A percentile compares a stretch with the other conserved stretches of the same genome.
phyloP scores from a whole-genome alignment of 805 yeast species.

The Cyberlindnera nakhonratchasimensis region DNA sequence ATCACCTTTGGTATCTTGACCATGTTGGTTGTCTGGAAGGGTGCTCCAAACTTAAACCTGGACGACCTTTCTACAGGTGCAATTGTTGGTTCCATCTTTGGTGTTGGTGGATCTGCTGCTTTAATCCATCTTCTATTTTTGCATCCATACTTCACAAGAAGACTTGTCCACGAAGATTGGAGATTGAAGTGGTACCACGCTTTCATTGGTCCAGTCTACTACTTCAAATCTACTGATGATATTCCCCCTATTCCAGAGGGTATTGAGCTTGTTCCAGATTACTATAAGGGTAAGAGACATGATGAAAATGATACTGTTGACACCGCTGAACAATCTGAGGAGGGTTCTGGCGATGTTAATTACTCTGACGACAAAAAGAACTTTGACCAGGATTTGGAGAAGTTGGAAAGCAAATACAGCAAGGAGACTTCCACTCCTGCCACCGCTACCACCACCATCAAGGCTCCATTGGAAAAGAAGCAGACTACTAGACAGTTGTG shows the following conservation, averaged over 20 bases:
- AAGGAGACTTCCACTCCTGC: background rate
- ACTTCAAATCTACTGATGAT: conserved; percentile 50
- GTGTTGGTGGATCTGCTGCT: conserved; percentile 59
- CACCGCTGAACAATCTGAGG: conserved; percentile 4
- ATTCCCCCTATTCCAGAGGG: conserved; percentile 70
- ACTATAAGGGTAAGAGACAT: conserved; percentile 57
- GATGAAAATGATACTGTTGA: conserved; percentile 15
- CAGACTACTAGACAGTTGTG: conserved; percentile 37
- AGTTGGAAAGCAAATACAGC: conserved; percentile 20
- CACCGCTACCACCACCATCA: background rate
- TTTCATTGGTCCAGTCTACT: conserved; percentile 52
- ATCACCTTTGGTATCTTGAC: conserved; percentile 59
- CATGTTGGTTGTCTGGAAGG: conserved; percentile 78
- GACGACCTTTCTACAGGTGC: conserved; percentile 50
- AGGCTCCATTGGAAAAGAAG: conserved; percentile 25
- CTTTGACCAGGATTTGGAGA: conserved; percentile 23
- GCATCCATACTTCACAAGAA: conserved; percentile 61
- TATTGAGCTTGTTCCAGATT: conserved; percentile 53
- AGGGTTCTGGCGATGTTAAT: conserved; percentile 8
- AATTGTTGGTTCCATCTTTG: conserved; percentile 56
- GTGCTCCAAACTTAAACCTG: conserved; percentile 65
- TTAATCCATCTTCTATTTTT: conserved; percentile 49
- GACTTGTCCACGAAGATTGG: conserved; percentile 62
- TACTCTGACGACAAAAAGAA: conserved; percentile 18
- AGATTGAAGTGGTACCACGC: conserved; percentile 55